Percentiles rank a stretch among this genome's conserved stretches.
These are phyloP conservation scores for Scheffersomyces lignosus DNA, from an alignment of 805 yeast genomes.

Conservation along the genomic window DNA sequence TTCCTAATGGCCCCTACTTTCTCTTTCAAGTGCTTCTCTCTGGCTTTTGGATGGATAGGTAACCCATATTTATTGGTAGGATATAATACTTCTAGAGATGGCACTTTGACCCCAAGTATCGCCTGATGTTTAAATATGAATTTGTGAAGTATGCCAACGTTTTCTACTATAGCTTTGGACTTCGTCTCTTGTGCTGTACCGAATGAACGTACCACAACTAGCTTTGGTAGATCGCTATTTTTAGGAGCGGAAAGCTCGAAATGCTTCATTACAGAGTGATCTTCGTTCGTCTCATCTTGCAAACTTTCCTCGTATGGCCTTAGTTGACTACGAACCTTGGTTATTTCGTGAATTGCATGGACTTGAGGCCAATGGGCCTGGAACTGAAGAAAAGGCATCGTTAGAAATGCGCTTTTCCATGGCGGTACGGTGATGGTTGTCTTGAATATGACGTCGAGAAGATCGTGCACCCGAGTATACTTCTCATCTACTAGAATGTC, in stretches of 20 bases:
- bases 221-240: neutral
- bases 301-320: slow-evolving; percentile 16
- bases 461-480: slow-evolving; percentile 18
- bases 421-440: slow-evolving; percentile 8
- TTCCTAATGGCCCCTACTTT: slow-evolving; percentile 24
- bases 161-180: slow-evolving; percentile 2
- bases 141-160: slow-evolving; percentile 16
- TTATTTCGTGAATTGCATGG: slow-evolving; percentile 31
- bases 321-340: slow-evolving; percentile 8
- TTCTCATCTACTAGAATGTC: slow-evolving; percentile 29
- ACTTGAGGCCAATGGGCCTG: slow-evolving; percentile 34
- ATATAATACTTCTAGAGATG: slow-evolving; percentile 31
- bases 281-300: slow-evolving; percentile 9
- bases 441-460: slow-evolving; percentile 32
- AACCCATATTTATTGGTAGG: slow-evolving; percentile 29
- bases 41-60: slow-evolving; percentile 27
- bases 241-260: slow-evolving; percentile 7
- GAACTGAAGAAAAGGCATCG: slow-evolving; percentile 19
- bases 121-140: slow-evolving; percentile 21
- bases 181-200: neutral
- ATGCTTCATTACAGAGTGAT: slow-evolving; percentile 12
- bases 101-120: slow-evolving; percentile 21
- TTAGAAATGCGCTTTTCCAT: slow-evolving; percentile 22
- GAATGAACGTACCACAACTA: neutral
- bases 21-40: slow-evolving; percentile 25